phyloP scores from a whole-genome alignment of 306 rosid genomes.

The Coriaria nepalensis region DNA sequence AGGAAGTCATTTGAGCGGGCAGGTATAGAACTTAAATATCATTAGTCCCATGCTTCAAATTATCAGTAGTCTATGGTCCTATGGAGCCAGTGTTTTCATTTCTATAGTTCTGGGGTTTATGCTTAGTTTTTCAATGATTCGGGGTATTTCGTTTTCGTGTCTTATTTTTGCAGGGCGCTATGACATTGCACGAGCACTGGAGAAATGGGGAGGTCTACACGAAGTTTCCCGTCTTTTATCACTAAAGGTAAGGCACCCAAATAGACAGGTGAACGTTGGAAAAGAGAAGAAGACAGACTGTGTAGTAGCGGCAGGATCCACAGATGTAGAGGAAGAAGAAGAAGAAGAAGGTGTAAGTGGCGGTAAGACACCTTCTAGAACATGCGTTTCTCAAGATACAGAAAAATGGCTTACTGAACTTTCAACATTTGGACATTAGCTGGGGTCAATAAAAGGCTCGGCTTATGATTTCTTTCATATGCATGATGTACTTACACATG shows the following conservation, averaged over 20 bases:
- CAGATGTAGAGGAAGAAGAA: background rate
- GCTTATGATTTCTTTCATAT: too few species aligned
- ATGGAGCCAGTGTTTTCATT: background rate
- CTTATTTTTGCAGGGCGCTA: conserved; percentile 39
- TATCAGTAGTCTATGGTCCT: too few species aligned
- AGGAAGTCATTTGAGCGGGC: conserved; percentile 94
- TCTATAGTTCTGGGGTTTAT: background rate
- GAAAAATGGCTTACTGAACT: conserved; percentile 62
- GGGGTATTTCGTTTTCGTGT: background rate
- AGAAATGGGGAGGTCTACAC: conserved; percentile 92
- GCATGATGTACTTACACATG: too few species aligned
- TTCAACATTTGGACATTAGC: conserved; percentile 60
- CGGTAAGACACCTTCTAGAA: conserved; percentile 24
- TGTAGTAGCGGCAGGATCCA: conserved; percentile 6
- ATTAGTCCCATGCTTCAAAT: too few species aligned
- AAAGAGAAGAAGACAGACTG: conserved; percentile 40
- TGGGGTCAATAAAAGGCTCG: conserved; percentile 42
- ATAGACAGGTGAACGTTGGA: conserved; percentile 29
- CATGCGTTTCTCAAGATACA: conserved; percentile 51
- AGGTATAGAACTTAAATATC: conserved; percentile 24
- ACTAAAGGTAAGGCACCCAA: conserved; percentile 53
- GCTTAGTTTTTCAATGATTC: background rate
- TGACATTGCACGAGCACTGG: conserved; percentile 83
- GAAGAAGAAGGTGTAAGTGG: conserved; percentile 24
- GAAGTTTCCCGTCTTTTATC: conserved; percentile 85